phyloP scores from a whole-genome alignment of 495 filamentous ascomycete species.

The Aspergillus incahuasiensis region DNA sequence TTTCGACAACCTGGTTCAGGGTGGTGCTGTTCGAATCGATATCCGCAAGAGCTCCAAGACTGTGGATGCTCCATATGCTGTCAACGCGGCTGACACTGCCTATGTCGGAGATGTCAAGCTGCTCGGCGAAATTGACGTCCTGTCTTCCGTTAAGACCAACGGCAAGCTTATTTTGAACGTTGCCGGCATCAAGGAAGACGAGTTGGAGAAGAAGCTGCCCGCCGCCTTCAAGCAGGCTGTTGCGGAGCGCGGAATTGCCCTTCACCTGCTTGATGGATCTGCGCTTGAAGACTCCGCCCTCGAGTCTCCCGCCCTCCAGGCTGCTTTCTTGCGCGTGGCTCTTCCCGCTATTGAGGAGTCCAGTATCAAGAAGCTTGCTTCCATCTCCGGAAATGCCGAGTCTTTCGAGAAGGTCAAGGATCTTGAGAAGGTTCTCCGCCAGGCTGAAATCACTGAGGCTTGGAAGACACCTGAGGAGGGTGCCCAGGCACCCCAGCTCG shows the following conservation, averaged over 20 bases:
- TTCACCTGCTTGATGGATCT: constrained; percentile 69
- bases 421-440: constrained; percentile 63
- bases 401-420: constrained; percentile 59
- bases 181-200: constrained; percentile 75
- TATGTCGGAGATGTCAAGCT: constrained; percentile 77
- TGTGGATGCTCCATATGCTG: constrained; percentile 76
- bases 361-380: constrained; percentile 52
- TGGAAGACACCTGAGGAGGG: constrained; percentile 70
- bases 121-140: constrained; percentile 66
- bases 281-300: constrained; percentile 56
- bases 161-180: constrained; percentile 72
- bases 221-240: constrained; percentile 60
- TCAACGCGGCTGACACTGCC: constrained; percentile 71
- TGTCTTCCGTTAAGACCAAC: constrained; percentile 63
- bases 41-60: constrained; percentile 76
- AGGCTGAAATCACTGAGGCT: constrained; percentile 67
- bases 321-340: constrained; percentile 75
- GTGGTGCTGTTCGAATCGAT: constrained; percentile 79
- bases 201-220: constrained; percentile 84
- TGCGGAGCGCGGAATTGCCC: constrained; percentile 58
- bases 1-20: constrained; percentile 83
- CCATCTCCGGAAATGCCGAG: constrained; percentile 50
- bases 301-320: constrained; percentile 60
- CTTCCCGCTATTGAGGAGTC: constrained; percentile 51
- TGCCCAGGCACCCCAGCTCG: constrained; percentile 45